Percentiles rank a stretch among this genome's conserved stretches.
phyloP scores from a whole-genome alignment of 2,329 filamentous ascomycete genomes.

The Hymenoscyphus albidus region DNA sequence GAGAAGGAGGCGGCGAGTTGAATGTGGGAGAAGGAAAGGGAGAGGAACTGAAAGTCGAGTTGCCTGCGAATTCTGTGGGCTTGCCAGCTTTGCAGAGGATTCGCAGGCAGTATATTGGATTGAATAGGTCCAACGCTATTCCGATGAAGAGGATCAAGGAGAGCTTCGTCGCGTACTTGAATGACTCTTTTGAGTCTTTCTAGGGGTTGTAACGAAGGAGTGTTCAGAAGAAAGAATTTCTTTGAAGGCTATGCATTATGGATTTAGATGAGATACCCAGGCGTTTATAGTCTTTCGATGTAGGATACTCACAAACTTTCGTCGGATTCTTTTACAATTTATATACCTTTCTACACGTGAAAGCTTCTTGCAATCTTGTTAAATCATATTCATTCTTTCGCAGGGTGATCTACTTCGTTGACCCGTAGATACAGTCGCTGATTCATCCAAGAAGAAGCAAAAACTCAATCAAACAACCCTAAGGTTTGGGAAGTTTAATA shows the following conservation, averaged over 20 bases:
- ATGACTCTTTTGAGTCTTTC: constrained; percentile 54
- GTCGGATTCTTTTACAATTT: neutral
- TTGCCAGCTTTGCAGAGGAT: constrained; percentile 74
- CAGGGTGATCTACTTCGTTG: too few species aligned
- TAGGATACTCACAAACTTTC: neutral
- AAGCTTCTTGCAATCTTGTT: neutral
- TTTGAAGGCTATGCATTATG: neutral
- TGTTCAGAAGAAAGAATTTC: neutral
- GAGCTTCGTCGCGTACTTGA: constrained; percentile 64
- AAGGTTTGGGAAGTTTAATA: too few species aligned
- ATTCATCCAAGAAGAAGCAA: too few species aligned
- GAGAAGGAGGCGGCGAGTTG: constrained; percentile 58
- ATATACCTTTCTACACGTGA: neutral
- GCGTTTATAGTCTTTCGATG: neutral
- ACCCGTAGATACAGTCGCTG: too few species aligned
- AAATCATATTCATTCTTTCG: too few species aligned
- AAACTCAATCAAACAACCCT: too few species aligned
- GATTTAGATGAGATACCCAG: constrained; percentile 12
- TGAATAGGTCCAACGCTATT: constrained; percentile 67
- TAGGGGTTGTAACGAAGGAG: constrained; percentile 8
- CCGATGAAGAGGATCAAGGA: constrained; percentile 53
- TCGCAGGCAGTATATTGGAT: constrained; percentile 69
- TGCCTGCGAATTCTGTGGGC: constrained; percentile 63
- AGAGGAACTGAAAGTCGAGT: constrained; percentile 55
- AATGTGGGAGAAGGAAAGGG: constrained; percentile 28